A percentile compares a stretch with the other conserved stretches of the same genome.
Evolutionary conservation across 2,329 filamentous ascomycete species (phyloP).

Genomic region (Incumbomyces lentus): DNA sequence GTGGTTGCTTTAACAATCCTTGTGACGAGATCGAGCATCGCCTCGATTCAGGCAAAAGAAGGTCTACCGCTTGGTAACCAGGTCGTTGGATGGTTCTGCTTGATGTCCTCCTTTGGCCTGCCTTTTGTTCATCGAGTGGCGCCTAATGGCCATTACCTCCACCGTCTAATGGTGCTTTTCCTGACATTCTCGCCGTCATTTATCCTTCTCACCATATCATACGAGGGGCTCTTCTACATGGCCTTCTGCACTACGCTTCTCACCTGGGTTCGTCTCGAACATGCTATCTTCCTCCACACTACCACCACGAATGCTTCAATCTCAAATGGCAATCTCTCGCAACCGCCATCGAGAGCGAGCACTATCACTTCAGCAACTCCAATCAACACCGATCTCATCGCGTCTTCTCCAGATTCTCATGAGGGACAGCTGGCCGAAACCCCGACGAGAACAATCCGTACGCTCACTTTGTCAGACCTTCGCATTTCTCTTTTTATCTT

Average conservation of each 20-base stretch:
- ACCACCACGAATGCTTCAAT: slow-evolving; percentile 10
- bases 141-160: slow-evolving; percentile 78
- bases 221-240: slow-evolving; percentile 92
- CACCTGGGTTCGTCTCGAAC: slow-evolving; percentile 86
- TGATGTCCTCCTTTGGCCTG: slow-evolving; percentile 68
- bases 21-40: slow-evolving; percentile 76
- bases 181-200: slow-evolving; percentile 87
- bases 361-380: slow-evolving; percentile 18
- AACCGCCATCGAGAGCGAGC: slow-evolving; percentile 5
- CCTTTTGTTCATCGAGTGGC: slow-evolving; percentile 72
- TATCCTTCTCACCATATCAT: slow-evolving; percentile 92
- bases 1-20: slow-evolving; percentile 70
- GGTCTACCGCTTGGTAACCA: slow-evolving; percentile 84
- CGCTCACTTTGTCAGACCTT: slow-evolving; percentile 69
- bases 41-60: slow-evolving; percentile 71
- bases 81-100: slow-evolving; percentile 68
- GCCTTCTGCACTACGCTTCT: slow-evolving; percentile 73
- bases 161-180: slow-evolving; percentile 80
- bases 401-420: slow-evolving; percentile 17
- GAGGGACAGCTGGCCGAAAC: slow-evolving; percentile 22
- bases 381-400: slow-evolving; percentile 12
- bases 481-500: slow-evolving; percentile 92
- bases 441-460: slow-evolving; percentile 40
- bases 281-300: slow-evolving; percentile 52
- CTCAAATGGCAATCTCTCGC: slow-evolving; percentile 15